phyloP scores from a whole-genome alignment of 352 stramenopile species.

The Pythium scleroteichum region DNA sequence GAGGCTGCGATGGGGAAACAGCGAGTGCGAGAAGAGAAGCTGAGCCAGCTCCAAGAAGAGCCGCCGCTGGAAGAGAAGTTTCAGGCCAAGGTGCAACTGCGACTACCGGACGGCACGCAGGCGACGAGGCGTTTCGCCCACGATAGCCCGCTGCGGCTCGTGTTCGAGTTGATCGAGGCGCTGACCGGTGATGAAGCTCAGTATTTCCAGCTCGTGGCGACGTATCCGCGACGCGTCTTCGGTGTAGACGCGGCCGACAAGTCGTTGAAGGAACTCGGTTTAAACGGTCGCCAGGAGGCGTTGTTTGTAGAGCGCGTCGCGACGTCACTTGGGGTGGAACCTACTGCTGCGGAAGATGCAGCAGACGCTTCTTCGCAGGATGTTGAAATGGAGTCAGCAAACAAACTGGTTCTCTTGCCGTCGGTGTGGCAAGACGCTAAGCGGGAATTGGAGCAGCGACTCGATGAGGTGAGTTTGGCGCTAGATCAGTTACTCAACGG shows the following conservation, averaged over 20 bases:
- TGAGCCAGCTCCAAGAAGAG: conserved; percentile 29
- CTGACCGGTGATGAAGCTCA: conserved; percentile 43
- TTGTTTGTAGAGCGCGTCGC: conserved; percentile 57
- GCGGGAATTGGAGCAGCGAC: conserved; percentile 40
- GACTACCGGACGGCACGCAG: conserved; percentile 48
- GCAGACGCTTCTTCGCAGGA: background rate
- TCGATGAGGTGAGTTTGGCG: conserved; percentile 47
- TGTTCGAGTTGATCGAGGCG: conserved; percentile 61
- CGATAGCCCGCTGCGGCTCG: conserved; percentile 27
- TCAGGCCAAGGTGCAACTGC: conserved; percentile 52
- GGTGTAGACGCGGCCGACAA: conserved; percentile 35
- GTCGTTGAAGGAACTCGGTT: conserved; percentile 48
- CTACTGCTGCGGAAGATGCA: background rate
- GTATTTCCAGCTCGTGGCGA: conserved; percentile 54
- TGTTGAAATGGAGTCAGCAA: conserved; percentile 26
- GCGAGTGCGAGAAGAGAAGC: background rate
- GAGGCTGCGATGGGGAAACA: conserved; percentile 34
- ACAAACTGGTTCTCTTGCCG: conserved; percentile 27
- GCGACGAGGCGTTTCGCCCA: conserved; percentile 50
- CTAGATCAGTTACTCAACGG: background rate
- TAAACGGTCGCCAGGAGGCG: conserved; percentile 60
- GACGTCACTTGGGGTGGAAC: background rate
- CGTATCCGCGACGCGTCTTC: conserved; percentile 68
- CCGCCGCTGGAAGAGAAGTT: conserved; percentile 39
- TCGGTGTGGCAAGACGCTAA: conserved; percentile 47